These are phyloP conservation scores for Haematococcus lacustris DNA, from an alignment of 139 green algal genomes.

Conservation along the genomic window DNA sequence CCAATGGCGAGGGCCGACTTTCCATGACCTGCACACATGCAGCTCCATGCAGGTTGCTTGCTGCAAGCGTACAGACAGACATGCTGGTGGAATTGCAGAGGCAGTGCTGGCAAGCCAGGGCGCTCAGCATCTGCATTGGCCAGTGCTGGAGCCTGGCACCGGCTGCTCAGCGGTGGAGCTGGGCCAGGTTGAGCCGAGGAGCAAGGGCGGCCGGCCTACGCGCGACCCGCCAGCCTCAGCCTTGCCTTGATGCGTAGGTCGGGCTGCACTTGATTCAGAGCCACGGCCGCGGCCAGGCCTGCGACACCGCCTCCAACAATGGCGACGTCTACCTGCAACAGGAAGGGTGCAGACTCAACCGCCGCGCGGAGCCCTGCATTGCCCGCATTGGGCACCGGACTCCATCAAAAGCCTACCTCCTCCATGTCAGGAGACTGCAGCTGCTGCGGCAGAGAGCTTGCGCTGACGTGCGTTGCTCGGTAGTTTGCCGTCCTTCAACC, in stretches of 20 bases:
- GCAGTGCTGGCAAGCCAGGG: not conserved
- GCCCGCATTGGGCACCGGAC: no score
- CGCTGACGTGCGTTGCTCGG: no score
- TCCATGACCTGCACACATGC: constrained; percentile 1
- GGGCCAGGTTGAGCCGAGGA: not conserved
- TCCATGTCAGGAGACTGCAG: no score
- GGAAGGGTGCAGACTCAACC: no score
- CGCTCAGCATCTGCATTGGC: not conserved
- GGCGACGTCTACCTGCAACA: constrained; percentile 22
- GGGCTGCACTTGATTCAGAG: constrained; percentile 16
- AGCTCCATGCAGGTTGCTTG: not conserved
- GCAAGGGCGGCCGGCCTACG: not conserved
- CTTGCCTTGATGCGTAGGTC: constrained; percentile 13
- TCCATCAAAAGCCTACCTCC: no score
- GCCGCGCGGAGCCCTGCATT: no score
- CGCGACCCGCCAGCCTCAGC: not conserved
- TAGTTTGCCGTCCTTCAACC: no score
- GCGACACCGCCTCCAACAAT: constrained; percentile 20
- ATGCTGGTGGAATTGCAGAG: no score
- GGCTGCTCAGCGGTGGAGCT: no score
- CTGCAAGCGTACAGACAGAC: not conserved
- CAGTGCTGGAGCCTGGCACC: not conserved
- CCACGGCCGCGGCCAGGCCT: constrained; percentile 22
- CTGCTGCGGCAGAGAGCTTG: no score
- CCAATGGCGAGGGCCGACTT: not conserved